phyloP scores from a whole-genome alignment of 306 rosid genomes.

The Hippophae rhamnoides region DNA sequence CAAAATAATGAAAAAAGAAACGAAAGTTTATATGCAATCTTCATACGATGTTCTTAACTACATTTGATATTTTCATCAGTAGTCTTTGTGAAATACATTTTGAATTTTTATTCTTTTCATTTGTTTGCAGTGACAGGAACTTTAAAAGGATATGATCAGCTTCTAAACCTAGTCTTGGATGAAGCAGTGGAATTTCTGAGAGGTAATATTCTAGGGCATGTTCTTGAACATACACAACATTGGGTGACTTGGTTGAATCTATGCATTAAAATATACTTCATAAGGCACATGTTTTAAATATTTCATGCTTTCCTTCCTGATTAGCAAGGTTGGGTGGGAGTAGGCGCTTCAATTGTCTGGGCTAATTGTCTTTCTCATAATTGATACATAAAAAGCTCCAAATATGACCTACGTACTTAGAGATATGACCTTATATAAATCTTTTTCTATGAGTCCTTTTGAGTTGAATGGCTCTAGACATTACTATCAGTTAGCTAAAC shows the following conservation, averaged over 20 bases:
- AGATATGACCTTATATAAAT: no score
- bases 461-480: no score
- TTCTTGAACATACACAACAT: not conserved
- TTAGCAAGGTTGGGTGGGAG: not conserved
- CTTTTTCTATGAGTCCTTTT: no score
- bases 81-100: no score
- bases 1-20: no score
- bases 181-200: slow-evolving; percentile 86
- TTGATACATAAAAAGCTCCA: not conserved
- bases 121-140: slow-evolving; percentile 69
- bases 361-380: not conserved
- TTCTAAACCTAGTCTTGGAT: slow-evolving; percentile 85
- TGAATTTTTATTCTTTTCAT: slow-evolving; percentile 5
- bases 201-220: slow-evolving; percentile 37
- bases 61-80: no score
- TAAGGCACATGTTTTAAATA: not conserved
- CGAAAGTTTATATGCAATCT: no score
- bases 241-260: not conserved
- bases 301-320: not conserved
- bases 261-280: not conserved
- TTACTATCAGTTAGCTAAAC: no score
- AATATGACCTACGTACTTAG: not conserved
- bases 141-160: slow-evolving; percentile 91
- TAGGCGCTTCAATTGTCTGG: not conserved
- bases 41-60: no score